These are phyloP conservation scores for Aureoboletus auriporus DNA, from an alignment of 768 basidiomycete species.

Conservation along the genomic window DNA sequence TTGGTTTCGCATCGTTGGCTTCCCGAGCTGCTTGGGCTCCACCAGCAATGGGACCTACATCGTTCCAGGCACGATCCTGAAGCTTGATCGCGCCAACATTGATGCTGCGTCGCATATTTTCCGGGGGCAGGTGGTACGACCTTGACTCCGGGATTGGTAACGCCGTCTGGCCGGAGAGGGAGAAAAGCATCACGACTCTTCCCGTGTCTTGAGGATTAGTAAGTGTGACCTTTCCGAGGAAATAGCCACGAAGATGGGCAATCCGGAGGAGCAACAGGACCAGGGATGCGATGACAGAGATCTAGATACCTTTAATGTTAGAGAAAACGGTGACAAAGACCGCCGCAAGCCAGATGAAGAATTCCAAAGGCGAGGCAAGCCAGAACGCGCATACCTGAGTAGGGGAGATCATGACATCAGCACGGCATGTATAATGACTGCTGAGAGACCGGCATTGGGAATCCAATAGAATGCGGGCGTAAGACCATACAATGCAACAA, in stretches of 20 bases:
- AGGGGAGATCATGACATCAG: constrained; percentile 83
- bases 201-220: constrained; percentile 34
- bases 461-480: constrained; percentile 93
- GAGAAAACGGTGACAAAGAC: constrained; percentile 90
- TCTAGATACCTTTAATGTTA: constrained; percentile 90
- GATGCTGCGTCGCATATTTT: constrained; percentile 67
- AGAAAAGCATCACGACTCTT: constrained; percentile 74
- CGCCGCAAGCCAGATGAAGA: constrained; percentile 81
- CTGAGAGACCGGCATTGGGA: constrained; percentile 76
- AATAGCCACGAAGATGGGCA: constrained; percentile 83
- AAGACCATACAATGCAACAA: constrained; percentile 92
- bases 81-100: constrained; percentile 62
- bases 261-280: constrained; percentile 81
- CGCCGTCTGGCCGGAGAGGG: constrained; percentile 58
- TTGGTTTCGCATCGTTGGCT: constrained; percentile 54
- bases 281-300: constrained; percentile 75
- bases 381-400: constrained; percentile 82
- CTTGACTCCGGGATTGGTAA: constrained; percentile 66
- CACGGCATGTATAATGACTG: constrained; percentile 95
- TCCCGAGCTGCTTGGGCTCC: constrained; percentile 43
- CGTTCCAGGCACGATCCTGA: constrained; percentile 91
- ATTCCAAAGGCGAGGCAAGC: constrained; percentile 91
- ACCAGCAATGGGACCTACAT: constrained; percentile 65
- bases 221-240: constrained; percentile 83
- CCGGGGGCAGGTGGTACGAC: constrained; percentile 77